Conservation (phyloP, 441 rosid species). For the Populus tomentosa region DNA sequence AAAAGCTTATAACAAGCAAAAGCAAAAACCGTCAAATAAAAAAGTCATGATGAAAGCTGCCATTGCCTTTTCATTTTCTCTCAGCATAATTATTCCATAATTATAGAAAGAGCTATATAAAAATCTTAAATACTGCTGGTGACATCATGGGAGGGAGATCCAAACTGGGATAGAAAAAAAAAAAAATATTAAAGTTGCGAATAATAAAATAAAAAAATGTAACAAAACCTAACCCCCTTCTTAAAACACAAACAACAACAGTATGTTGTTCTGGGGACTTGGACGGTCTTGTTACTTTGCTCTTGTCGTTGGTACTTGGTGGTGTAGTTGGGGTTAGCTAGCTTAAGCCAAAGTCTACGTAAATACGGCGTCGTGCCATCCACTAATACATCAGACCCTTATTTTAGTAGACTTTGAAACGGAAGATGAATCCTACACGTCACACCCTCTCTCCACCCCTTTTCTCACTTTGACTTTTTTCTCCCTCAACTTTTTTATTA, state of each 20-base stretch:
- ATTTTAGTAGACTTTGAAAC: conserved; percentile 44
- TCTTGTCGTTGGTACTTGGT: neutral
- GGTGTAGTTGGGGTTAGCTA: conserved; percentile 15
- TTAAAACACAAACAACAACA: neutral
- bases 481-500: neutral
- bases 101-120: neutral
- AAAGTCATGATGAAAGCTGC: neutral
- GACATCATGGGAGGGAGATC: neutral
- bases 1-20: neutral
- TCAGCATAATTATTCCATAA: no score
- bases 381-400: conserved; percentile 11
- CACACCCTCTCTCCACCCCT: neutral
- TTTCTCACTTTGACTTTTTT: neutral
- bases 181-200: neutral
- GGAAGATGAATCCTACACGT: conserved; percentile 12
- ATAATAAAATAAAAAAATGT: no score
- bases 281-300: neutral
- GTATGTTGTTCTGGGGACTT: neutral
- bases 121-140: neutral
- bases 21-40: neutral
- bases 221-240: neutral
- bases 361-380: conserved; percentile 45
- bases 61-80: neutral
- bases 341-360: conserved; percentile 33
- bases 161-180: no score